Conservation (phyloP, 495 filamentous ascomycete species). For the Aspergillus haitiensis region DNA sequence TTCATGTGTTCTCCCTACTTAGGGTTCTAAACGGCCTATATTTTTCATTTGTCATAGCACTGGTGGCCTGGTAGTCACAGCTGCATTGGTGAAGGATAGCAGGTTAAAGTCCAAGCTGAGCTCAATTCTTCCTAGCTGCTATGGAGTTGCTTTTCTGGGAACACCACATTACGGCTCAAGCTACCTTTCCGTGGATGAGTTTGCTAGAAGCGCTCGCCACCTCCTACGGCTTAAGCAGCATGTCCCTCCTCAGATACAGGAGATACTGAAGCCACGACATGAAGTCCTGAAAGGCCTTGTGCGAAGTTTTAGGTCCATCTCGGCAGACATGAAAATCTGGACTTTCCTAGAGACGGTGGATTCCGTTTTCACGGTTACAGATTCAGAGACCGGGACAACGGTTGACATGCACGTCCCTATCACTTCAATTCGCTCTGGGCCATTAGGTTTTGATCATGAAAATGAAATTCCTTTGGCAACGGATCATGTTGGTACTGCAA, state of each 20-base stretch:
- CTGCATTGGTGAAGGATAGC: constrained; percentile 53
- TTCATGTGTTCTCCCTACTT: neutral
- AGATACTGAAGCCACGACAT: constrained; percentile 53
- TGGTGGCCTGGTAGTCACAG: constrained; percentile 61
- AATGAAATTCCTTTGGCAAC: constrained; percentile 57
- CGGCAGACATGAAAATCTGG: constrained; percentile 65
- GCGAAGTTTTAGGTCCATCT: constrained; percentile 57
- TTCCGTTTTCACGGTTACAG: constrained; percentile 52
- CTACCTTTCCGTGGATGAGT: constrained; percentile 59
- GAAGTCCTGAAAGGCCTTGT: constrained; percentile 49
- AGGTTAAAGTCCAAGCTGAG: constrained; percentile 33
- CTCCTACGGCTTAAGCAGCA: constrained; percentile 56
- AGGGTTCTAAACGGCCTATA: constrained; percentile 47
- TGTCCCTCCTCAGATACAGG: constrained; percentile 49
- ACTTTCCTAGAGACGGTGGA: constrained; percentile 66
- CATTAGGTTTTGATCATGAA: constrained; percentile 56
- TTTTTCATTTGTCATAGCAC: constrained; percentile 69
- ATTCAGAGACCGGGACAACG: constrained; percentile 31
- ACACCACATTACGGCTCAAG: constrained; percentile 67
- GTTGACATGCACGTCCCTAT: constrained; percentile 55
- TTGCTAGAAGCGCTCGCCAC: constrained; percentile 54
- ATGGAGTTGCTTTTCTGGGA: constrained; percentile 61
- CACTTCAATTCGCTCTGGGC: constrained; percentile 61
- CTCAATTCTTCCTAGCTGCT: constrained; percentile 55
- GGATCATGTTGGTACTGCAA: constrained; percentile 57